Evolutionary conservation across 2,329 filamentous ascomycete genomes (phyloP), one percentile per base, ranked within the genome.

Genomic region (Didymella pomorum): DNA sequence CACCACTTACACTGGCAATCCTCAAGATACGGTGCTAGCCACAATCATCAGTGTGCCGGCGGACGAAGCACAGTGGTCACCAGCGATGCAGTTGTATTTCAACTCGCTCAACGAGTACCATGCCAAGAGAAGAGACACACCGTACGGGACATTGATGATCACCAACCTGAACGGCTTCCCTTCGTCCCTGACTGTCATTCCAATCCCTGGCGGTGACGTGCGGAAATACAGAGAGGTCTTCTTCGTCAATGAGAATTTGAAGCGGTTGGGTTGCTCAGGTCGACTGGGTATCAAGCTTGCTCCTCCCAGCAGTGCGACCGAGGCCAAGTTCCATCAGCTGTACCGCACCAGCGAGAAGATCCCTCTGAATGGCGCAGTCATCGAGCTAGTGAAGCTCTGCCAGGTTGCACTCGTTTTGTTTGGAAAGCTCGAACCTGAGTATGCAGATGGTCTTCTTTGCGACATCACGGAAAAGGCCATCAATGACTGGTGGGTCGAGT

Each of bases 401-500:
- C 95, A 99, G 76, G 87, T 92, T 31, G 93, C 95, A 0, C 80
- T 99, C 58, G 89, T 91, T 71, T 82, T 97, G 60, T 99, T 97
- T 76, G 91, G 89, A 52, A 92, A 93, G 74, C 81, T 98, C 6
- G 89, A 91, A n/a, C 85, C 89, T 28, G 91, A 93, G 64, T 98
- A 96, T 73, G 91, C 92, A 8, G 95, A 99, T 71, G 95, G 95
- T 0, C 79, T 97, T 23, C 84, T 99, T 3, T 99, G 95, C 75
- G 95, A 99, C 78, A 83, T 95, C 42, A 98, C 95, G 0, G 95
- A 99, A 75, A 89, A 85, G 61, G 92, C 93, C 1, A 87, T 98
- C 68, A 89, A 89, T 61, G 91, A 97, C 75, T 99, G 95, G 95
- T 98, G 95, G 95, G 89, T 91, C 1, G 92, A 97, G 70, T 89